Base-by-base conservation (phyloP, 1,139 yeast species). In the Casaregolazyma suthepensis region DNA sequence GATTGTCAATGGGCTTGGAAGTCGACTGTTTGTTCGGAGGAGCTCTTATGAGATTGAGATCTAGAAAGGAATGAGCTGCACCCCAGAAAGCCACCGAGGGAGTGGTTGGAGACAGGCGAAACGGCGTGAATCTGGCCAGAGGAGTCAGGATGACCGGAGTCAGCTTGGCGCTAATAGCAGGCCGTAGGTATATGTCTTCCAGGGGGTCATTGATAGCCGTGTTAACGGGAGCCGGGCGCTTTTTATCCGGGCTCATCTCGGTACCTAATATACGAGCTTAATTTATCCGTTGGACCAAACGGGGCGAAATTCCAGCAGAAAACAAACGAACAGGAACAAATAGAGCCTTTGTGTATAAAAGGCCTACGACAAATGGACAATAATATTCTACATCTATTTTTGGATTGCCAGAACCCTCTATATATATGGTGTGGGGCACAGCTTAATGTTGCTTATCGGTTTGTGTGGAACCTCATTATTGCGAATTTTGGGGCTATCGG, bases 241-340 rank as follows among this genome's bases (percentile, higher is more conserved):
- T 46, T 18, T 46, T 46, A n/a, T 42, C 35, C 15, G 49, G 49
- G 40, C 44, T 46, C 49, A 46, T 45, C 17, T 13, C 40, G 31
- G 31, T 26, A 26, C 31, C 31, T 26, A 26, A 26, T 26, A 26
- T 26, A 26, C 31, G 31, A 26, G 31, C 31, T 26, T 26, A 26
- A 26, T 26, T 26, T 26, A 26, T 26, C 31, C 31, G 31, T 26
- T n/a, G n/a, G n/a, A n/a, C n/a, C n/a, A n/a, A n/a, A n/a, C n/a
- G n/a, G n/a, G n/a, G n/a, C n/a, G n/a, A n/a, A n/a, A n/a, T n/a
- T n/a, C n/a, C n/a, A n/a, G n/a, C n/a, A n/a, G n/a, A n/a, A n/a
- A n/a, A n/a, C n/a, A n/a, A n/a, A n/a, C n/a, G n/a, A n/a, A n/a
- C n/a, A n/a, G n/a, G n/a, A n/a, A n/a, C 10, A 26, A 26, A 26